Evolutionary conservation across 2,329 filamentous ascomycete genomes (phyloP), one percentile per base, ranked within the genome.

Genomic region (Penicillium polonicum): DNA sequence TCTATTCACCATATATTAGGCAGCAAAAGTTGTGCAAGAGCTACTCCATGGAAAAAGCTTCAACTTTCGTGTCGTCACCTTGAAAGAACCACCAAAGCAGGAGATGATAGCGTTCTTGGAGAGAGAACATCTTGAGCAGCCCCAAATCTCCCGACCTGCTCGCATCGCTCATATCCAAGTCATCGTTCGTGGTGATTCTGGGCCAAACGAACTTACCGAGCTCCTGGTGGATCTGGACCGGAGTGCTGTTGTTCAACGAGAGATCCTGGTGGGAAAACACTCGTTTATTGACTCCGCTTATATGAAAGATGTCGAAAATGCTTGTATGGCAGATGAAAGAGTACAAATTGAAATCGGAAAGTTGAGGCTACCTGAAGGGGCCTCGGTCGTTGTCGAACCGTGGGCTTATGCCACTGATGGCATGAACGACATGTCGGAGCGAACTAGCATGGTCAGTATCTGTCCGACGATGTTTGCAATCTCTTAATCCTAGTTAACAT

Each of bases 381-480:
- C 79, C 0, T 73, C 70, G 0, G 79, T 82, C 1, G 72, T 79
- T 4, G 76, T 83, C 38, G 83, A 85, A 62, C 76, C 83, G 0
- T 85, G 83, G 82, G 77, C 82, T 2, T 85, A 85, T 67, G 82
- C 61, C 3, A 65, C 66, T 4, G 67, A 85, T 65, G 82, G 82
- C 0, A 77, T 80, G 72, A 80, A 79, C 48, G 79, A 83, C 46
- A 82, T 69, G 63, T 61, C 62, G 0, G 62, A 77, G 48, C 72
- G 80, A 10, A 74, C 77, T n/a, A 79, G 76, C 0, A 83, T 83
- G 80, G 80, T 81, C 62, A 25, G 50, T 27, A 36, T 2, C 13
- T 12, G 9, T 17, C n/a, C 9, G 9, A 48, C 9, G 12, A 27
- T 29, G 10, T 10, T 19, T 15, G 8, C 9, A 51, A n/a, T 23